These are phyloP conservation scores for Solanum pennellii DNA, from an alignment of 257 asterid species.

Conservation along the genomic window DNA sequence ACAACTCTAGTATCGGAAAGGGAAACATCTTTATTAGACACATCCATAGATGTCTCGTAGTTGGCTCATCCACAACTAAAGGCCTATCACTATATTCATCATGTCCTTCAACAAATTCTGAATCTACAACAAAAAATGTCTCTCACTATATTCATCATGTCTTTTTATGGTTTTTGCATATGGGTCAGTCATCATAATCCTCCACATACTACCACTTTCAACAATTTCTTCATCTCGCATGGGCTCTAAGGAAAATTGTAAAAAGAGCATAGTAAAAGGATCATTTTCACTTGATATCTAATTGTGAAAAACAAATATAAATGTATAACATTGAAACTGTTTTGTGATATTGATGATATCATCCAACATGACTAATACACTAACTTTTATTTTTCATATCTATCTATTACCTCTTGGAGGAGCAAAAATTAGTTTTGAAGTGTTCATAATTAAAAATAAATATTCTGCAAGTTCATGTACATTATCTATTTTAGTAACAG, in stretches of 20 bases:
- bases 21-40: too few species aligned
- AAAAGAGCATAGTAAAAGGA: slow-evolving; percentile 9
- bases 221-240: slow-evolving; percentile 8
- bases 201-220: background rate
- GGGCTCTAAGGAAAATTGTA: slow-evolving; percentile 9
- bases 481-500: too few species aligned
- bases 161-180: background rate
- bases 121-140: too few species aligned
- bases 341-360: background rate
- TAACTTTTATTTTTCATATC: background rate
- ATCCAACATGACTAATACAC: background rate
- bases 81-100: background rate
- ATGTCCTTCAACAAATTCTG: too few species aligned
- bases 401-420: background rate
- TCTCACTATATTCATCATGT: background rate
- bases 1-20: too few species aligned
- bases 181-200: slow-evolving; percentile 12
- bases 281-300: background rate
- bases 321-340: background rate
- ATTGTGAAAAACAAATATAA: background rate
- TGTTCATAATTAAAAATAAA: too few species aligned
- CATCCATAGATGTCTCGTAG: too few species aligned
- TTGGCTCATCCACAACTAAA: too few species aligned
- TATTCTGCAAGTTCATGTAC: background rate
- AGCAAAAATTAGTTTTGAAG: background rate